Percentiles rank a stretch among this genome's conserved stretches.
phyloP scores from a whole-genome alignment of 73 alveolate genomes.

The Breviolum minutum region DNA sequence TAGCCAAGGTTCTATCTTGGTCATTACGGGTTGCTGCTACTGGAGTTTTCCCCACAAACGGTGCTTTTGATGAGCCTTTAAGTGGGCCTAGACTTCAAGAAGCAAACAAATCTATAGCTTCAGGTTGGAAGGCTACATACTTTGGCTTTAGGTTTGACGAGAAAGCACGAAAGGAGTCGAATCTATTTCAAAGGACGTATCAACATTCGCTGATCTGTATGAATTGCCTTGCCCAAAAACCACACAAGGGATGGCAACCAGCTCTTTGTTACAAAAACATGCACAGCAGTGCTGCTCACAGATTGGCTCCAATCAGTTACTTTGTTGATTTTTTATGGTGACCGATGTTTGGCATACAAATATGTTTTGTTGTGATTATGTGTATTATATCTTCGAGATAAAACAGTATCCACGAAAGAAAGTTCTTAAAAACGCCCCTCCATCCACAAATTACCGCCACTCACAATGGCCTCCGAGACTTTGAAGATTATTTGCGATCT shows the following conservation, averaged over 20 bases:
- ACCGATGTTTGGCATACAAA: too few relatives aligned
- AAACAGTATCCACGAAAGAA: too few relatives aligned
- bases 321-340: neutral
- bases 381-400: too few relatives aligned
- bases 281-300: neutral
- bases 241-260: neutral
- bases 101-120: neutral
- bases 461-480: neutral
- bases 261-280: neutral
- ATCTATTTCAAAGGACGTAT: neutral
- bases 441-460: too few relatives aligned
- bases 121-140: neutral
- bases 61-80: neutral
- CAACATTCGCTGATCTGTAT: neutral
- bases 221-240: neutral
- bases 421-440: neutral
- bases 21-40: neutral
- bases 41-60: neutral
- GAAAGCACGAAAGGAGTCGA: constrained; percentile 15
- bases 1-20: neutral
- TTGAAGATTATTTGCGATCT: neutral
- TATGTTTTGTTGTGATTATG: neutral
- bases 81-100: neutral
- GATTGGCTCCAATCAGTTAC: neutral
- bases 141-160: neutral